Conservation (phyloP, 805 yeast species). For the Dipodascopsis tothii region DNA sequence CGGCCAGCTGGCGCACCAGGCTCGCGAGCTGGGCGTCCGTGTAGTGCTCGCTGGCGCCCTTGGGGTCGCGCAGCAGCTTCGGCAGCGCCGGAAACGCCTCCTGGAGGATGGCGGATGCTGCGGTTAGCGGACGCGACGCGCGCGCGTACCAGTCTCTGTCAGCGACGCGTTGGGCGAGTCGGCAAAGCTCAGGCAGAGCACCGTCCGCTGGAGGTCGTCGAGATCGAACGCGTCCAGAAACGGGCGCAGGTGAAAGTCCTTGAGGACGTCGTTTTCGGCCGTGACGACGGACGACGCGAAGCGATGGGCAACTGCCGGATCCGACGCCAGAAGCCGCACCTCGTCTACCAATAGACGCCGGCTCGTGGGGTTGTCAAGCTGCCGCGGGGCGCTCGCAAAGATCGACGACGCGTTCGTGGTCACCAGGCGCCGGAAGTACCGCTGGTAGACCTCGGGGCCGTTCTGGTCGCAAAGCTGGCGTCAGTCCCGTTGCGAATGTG, state of each 20-base stretch:
- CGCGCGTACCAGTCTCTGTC: background rate
- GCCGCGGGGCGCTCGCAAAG: slow-evolving; percentile 19
- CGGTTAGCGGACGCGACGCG: background rate
- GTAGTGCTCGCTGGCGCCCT: slow-evolving; percentile 2
- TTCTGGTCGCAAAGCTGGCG: slow-evolving; percentile 34
- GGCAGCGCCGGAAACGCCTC: slow-evolving; percentile 6
- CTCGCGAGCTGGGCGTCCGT: slow-evolving; percentile 6
- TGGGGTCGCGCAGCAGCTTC: slow-evolving; percentile 3
- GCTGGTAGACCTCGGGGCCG: slow-evolving; percentile 32
- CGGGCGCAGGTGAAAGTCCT: slow-evolving; percentile 29
- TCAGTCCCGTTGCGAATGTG: background rate
- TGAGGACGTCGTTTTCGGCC: slow-evolving; percentile 30
- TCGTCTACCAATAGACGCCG: slow-evolving; percentile 21
- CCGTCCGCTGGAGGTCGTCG: slow-evolving; percentile 24
- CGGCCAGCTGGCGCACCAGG: background rate
- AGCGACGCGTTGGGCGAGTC: slow-evolving; percentile 7
- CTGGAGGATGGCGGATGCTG: slow-evolving; percentile 14
- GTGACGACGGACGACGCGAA: slow-evolving; percentile 15
- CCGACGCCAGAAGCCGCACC: slow-evolving; percentile 7
- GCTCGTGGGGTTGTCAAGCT: slow-evolving; percentile 27
- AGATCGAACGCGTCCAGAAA: slow-evolving; percentile 30
- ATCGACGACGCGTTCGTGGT: slow-evolving; percentile 24
- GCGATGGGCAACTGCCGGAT: slow-evolving; percentile 12
- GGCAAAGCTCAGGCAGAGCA: slow-evolving; percentile 21
- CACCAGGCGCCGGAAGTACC: slow-evolving; percentile 32